Evolutionary conservation across 1,284 basidiomycete genomes (phyloP).

Genomic region (Neolentinus lepideus): DNA sequence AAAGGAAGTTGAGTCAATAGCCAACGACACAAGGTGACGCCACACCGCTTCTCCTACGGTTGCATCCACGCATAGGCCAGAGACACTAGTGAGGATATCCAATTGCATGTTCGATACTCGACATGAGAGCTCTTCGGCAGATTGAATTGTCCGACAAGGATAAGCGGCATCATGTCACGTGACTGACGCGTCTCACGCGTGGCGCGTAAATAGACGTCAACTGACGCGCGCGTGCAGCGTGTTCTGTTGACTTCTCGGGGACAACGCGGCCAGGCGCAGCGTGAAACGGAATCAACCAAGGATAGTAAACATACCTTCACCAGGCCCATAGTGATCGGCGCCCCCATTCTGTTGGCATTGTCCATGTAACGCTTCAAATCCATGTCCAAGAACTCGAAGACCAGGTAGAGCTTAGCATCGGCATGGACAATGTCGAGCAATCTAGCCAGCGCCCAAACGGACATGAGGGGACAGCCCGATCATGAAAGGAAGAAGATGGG

Average conservation of each 20-base stretch:
- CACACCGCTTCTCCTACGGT: too few relatives aligned
- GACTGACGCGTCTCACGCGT: constrained; percentile 12
- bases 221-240: neutral
- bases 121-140: too few relatives aligned
- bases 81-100: too few relatives aligned
- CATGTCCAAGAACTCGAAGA: constrained; percentile 93
- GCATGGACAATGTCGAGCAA: constrained; percentile 96
- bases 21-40: too few relatives aligned
- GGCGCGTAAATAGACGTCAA: constrained; percentile 18
- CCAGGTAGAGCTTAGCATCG: constrained; percentile 94
- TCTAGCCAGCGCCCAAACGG: constrained; percentile 31
- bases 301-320: constrained; percentile 63
- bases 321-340: constrained; percentile 71
- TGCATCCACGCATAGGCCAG: too few relatives aligned
- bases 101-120: too few relatives aligned
- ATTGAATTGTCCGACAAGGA: too few relatives aligned
- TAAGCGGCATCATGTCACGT: neutral
- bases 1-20: too few relatives aligned
- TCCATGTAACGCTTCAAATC: constrained; percentile 98
- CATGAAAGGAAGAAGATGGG: constrained; percentile 1
- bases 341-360: constrained; percentile 64
- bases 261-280: constrained; percentile 1
- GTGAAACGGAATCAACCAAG: neutral
- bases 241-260: neutral
- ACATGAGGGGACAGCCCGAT: neutral